phyloP scores from a whole-genome alignment of 1,139 yeast genomes.

The Cylindricascospora bacillispora region DNA sequence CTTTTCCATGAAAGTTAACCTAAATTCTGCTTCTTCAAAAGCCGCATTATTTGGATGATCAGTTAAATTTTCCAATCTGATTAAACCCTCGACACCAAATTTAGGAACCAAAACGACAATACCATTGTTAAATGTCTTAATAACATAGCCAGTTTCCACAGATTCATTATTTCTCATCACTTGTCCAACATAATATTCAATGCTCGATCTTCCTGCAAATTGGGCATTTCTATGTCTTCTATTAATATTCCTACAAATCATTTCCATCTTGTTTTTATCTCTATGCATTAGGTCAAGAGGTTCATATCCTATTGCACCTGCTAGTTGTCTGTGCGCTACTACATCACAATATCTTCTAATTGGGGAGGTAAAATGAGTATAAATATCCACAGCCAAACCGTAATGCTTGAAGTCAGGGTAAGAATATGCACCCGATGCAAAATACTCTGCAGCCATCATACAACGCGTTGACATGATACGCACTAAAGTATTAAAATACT shows the following conservation, averaged over 20 bases:
- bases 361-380: constrained; percentile 97
- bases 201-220: constrained; percentile 96
- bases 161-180: constrained; percentile 67
- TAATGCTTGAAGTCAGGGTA: constrained; percentile 94
- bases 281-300: constrained; percentile 69
- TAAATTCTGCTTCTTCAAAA: constrained; percentile 69
- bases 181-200: constrained; percentile 96
- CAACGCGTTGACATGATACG: constrained; percentile 98
- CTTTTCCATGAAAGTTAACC: constrained; percentile 42
- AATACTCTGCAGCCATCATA: constrained; percentile 99
- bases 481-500: constrained; percentile 83
- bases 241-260: constrained; percentile 80
- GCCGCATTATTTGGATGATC: constrained; percentile 52
- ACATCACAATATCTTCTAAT: constrained; percentile 97
- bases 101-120: constrained; percentile 92
- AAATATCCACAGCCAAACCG: constrained; percentile 93
- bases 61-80: constrained; percentile 61
- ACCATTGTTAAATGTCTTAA: constrained; percentile 89
- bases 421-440: constrained; percentile 84
- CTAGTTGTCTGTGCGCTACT: constrained; percentile 92
- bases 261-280: constrained; percentile 82
- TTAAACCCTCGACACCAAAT: constrained; percentile 91
- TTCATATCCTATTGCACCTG: constrained; percentile 94
- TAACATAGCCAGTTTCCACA: constrained; percentile 84
- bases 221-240: constrained; percentile 95